A percentile compares a stretch with the other conserved stretches of the same genome.
Evolutionary conservation across 1,284 basidiomycete species (phyloP).

Genomic region (Trichosporon sp.): DNA sequence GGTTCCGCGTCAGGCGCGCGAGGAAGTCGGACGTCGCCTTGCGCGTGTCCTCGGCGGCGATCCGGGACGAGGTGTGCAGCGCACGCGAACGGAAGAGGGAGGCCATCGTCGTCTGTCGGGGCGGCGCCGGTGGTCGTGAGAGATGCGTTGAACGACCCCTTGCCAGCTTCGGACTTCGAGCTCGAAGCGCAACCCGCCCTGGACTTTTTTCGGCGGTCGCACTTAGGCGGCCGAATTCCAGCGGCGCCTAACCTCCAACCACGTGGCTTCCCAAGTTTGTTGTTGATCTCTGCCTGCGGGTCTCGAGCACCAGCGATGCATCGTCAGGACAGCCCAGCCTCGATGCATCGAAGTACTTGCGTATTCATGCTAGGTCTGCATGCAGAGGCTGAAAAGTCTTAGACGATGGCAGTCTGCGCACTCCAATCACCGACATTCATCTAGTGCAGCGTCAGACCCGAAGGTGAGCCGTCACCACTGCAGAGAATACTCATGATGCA

Average conservation of each 20-base stretch:
- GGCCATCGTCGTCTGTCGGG: not conserved
- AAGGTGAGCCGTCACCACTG: not conserved
- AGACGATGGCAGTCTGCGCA: too few species aligned
- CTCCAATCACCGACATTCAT: too few species aligned
- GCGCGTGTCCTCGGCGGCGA: slow-evolving; percentile 1
- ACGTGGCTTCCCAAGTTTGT: too few species aligned
- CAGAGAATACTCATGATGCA: not conserved
- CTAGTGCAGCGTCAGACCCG: too few species aligned
- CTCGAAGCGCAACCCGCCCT: not conserved
- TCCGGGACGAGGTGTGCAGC: not conserved
- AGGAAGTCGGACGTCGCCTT: slow-evolving; percentile 21
- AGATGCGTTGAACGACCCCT: not conserved
- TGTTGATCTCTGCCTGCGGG: too few species aligned
- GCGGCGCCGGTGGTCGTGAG: not conserved
- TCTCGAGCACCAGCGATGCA: too few species aligned
- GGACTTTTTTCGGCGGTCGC: not conserved
- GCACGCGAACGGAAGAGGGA: not conserved
- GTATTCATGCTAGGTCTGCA: too few species aligned
- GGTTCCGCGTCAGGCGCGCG: slow-evolving; percentile 12
- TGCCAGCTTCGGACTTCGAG: not conserved
- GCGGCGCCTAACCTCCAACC: not conserved
- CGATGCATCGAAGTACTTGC: too few species aligned
- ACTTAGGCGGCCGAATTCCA: not conserved
- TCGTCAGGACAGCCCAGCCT: too few species aligned
- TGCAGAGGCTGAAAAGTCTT: too few species aligned